Conservation (phyloP, 2,329 filamentous ascomycete genomes). For the Fusarium drepaniforme region DNA sequence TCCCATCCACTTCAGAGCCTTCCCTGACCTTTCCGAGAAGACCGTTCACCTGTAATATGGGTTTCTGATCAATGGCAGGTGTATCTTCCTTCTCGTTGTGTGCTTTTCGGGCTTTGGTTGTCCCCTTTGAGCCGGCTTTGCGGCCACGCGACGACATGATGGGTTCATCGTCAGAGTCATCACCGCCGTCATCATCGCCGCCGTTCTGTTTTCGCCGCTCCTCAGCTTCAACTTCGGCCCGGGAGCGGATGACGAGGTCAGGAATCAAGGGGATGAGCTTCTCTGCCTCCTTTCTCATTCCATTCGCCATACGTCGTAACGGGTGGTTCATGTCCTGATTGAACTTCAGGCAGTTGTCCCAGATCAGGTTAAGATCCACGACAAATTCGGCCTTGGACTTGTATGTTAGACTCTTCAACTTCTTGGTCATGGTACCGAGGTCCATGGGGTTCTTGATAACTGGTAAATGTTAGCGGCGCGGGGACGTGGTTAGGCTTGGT, state of each 20-base stretch:
- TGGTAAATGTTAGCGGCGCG: slow-evolving; percentile 52
- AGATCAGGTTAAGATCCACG: slow-evolving; percentile 92
- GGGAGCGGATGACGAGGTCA: slow-evolving; percentile 88
- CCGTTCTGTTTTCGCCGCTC: slow-evolving; percentile 88
- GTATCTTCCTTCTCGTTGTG: slow-evolving; percentile 83
- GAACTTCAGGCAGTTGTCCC: slow-evolving; percentile 96
- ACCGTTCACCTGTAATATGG: slow-evolving; percentile 75
- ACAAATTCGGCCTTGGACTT: slow-evolving; percentile 97
- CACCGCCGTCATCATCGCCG: slow-evolving; percentile 82
- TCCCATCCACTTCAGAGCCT: slow-evolving; percentile 87
- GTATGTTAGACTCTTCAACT: slow-evolving; percentile 83
- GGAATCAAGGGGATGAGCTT: slow-evolving; percentile 96
- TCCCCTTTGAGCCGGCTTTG: slow-evolving; percentile 82
- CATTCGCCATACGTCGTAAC: slow-evolving; percentile 90
- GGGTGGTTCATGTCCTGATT: slow-evolving; percentile 92
- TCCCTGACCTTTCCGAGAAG: slow-evolving; percentile 71
- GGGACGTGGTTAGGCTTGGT: not conserved
- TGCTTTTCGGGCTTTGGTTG: slow-evolving; percentile 82
- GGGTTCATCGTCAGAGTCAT: slow-evolving; percentile 96
- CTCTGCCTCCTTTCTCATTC: slow-evolving; percentile 97
- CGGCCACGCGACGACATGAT: slow-evolving; percentile 98
- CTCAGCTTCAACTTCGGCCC: slow-evolving; percentile 93
- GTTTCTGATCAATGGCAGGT: slow-evolving; percentile 81
- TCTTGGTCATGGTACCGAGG: slow-evolving; percentile 97
- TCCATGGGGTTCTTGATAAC: slow-evolving; percentile 99